Evolutionary conservation across 176 grass and related monocot species (phyloP), one percentile per base, ranked within the genome.

Genomic region (Rhynchospora breviuscula): DNA sequence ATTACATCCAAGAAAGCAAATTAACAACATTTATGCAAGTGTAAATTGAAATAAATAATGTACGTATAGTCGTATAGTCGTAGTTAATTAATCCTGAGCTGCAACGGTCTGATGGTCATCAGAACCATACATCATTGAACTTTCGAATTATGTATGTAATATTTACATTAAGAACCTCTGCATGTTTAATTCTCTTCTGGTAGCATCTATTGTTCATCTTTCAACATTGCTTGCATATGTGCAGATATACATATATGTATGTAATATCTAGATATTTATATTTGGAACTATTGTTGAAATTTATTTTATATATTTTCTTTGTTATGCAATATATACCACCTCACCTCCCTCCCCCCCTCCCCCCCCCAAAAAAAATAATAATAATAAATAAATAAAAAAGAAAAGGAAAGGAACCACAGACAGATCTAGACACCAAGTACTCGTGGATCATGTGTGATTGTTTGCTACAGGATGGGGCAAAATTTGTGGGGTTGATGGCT

Each of bases 121-220:
- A 64, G 61, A 66, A 64, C 40, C 45, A 61, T 18, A 44, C 5
- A 53, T 63, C 14, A 52, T 18, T 66, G 4, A 80, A 29, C 47
- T 63, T 52, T 46, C 29, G 19, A 82, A 29, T 18, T 82, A 31
- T 82, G 62, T 67, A 52, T 82, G 62, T 82, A 82, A 49, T 82
- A 49, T 77, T 56, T 48, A 67, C 26, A 22, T 47, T 15, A 53
- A 76, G 72, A 54, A 77, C 4, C 54, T 77, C 23, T 31, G 54
- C 54, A 33, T 56, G 49, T 2, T 68, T 40, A 25, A 75, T 52
- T 11, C 2, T 77, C 73, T 31, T 40, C 3, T 40, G 35, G 35
- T 40, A 40, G 35, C 35, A 40, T 11, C 2, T 77, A 48, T 31
- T 7, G 10, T 17, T 77, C 59, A 62, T 21, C 49, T 63, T 3